Evolutionary conservation across 345 rosid species (phyloP).

Genomic region (Erodium maritimum): DNA sequence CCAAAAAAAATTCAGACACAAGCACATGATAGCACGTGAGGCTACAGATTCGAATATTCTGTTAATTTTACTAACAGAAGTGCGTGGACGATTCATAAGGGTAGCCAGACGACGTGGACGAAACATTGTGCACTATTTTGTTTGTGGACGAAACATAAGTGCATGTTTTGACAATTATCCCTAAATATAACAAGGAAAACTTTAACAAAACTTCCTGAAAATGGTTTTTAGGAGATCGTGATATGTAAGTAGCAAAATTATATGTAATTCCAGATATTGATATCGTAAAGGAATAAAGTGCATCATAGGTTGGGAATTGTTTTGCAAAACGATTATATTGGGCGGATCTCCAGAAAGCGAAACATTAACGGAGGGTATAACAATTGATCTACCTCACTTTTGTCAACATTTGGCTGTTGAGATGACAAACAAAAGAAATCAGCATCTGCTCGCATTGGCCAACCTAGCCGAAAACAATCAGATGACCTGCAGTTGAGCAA

Average conservation of each 20-base stretch:
- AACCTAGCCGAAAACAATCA: slow-evolving; percentile 92
- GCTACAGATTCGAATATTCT: too few relatives aligned
- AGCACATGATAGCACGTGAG: too few relatives aligned
- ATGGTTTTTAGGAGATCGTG: neutral
- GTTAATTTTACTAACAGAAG: too few relatives aligned
- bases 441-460: slow-evolving; percentile 99
- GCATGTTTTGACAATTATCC: too few relatives aligned
- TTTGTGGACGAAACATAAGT: too few relatives aligned
- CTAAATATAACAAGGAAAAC: too few relatives aligned
- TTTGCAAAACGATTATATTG: neutral
- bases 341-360: neutral
- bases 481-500: slow-evolving; percentile 55
- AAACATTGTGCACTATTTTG: too few relatives aligned
- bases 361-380: neutral
- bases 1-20: too few relatives aligned
- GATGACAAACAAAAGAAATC: slow-evolving; percentile 59
- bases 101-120: too few relatives aligned
- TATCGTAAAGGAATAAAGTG: too few relatives aligned
- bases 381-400: slow-evolving; percentile 44
- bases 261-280: neutral
- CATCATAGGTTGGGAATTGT: neutral
- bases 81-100: too few relatives aligned
- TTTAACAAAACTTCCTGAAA: too few relatives aligned
- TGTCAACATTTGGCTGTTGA: slow-evolving; percentile 22
- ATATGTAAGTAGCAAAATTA: neutral